Base-by-base conservation (phyloP, 257 asterid genomes). In the Striga asiatica region DNA sequence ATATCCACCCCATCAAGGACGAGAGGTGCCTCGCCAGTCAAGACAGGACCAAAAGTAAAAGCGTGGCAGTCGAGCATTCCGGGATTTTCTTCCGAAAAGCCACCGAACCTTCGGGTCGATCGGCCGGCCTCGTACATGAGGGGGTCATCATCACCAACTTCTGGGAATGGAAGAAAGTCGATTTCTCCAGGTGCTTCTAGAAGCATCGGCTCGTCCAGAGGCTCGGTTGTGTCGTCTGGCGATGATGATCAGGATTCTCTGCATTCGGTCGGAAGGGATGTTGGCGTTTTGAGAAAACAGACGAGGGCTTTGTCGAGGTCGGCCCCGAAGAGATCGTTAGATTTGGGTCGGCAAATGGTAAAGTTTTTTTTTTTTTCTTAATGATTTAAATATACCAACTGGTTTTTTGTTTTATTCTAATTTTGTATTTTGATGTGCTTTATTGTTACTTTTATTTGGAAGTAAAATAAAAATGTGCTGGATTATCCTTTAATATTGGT, bases 291-390 rank as follows among this genome's bases (percentile, higher is more conserved):
- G 31, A 86, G 73, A 77, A 83, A 81, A 70, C 81, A 84, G 45
- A 48, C 62, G 19, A 81, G 72, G 67, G 54, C 61, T 37, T 58
- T 77, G 60, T 75, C 92, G 16, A 75, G 78, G 63, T 80, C 95
- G 50, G 86, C 89, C 56, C 95, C 98, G 1, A 91, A 84, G 76
- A 76, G 95, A 76, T 78, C 94, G 65, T 71, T 79, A 56, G 96
- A 83, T 69, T 25, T 73, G 79, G 87, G 72, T 60, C 74, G 86
- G 41, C 92, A 84, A 74, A 75, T 68, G 93, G 98, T 91, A 87
- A 53, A 60, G 47, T 50, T 57, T 58, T 67, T 67, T 48, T 56
- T 49, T 38, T 61, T 8, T 34, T 34, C 12, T 8, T 34, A 34
- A 8, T 34, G 39, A 34, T 7, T 8, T 34, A 8, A 8, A 7